Base-by-base conservation (phyloP, 2,329 filamentous ascomycete genomes). In the Fusarium floridanum region DNA sequence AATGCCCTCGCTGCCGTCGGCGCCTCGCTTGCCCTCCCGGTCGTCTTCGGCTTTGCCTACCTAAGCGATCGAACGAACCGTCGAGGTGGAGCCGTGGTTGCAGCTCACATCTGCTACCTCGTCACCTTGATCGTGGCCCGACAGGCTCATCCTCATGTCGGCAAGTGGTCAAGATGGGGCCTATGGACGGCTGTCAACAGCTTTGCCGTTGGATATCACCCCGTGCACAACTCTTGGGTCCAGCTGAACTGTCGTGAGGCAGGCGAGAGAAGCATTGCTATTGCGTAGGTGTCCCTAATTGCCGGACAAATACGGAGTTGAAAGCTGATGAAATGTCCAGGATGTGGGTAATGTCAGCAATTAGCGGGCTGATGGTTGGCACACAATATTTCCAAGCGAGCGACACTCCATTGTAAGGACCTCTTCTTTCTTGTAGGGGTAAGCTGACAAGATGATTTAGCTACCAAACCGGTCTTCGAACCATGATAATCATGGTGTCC, bases 191-290 rank as follows among this genome's bases (percentile, higher is more conserved):
- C 80, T 0, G 82, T 88, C 16, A 88, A 88, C 76, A 80, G 79
- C 1, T 83, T 88, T 41, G 85, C 86, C 0, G 86, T 88, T 2
- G 85, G 86, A 0, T 88, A 88, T 71, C 87, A 88, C 73, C 86
- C 86, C 0, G 81, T 86, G 1, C 86, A 88, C 66, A 88, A 88
- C 75, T 83, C 85, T 1, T 88, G 86, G 86, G 81, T 87, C 12
- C 85, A 88, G 71, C 76, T 88, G 9, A 89, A 88, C 73, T 88
- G 86, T 73, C 79, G 79, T 7, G 84, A 84, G 32, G 77, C 84
- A 0, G 78, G 83, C 1, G 86, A 88, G 74, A 77, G 86, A 55
- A 88, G 85, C 67, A 85, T 88, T 53, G 81, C 80, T 11, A 85
- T 88, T 20, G 68, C 65, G 65, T 71, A 59, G 2, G 68, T 68